Percentiles rank a stretch among this genome's conserved stretches.
These are phyloP conservation scores for Kregervanrija fluxuum DNA, from an alignment of 805 yeast genomes.

Conservation along the genomic window DNA sequence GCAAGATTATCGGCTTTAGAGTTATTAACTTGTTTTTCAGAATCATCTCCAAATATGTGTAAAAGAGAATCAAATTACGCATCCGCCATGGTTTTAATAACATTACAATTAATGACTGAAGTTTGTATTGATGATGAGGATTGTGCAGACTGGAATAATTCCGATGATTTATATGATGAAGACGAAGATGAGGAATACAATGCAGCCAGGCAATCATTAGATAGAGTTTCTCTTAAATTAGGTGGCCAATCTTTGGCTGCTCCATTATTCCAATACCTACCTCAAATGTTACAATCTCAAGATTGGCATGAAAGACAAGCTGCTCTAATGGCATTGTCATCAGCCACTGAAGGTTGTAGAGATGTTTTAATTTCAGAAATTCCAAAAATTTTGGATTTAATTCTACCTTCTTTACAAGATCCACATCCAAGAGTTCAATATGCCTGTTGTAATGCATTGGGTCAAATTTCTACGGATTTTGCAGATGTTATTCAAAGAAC, in stretches of 20 bases:
- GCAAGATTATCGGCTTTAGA: slow-evolving; percentile 87
- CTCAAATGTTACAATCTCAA: slow-evolving; percentile 67
- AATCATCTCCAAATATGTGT: slow-evolving; percentile 94
- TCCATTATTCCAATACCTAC: slow-evolving; percentile 80
- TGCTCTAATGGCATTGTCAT: slow-evolving; percentile 91
- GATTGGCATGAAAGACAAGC: slow-evolving; percentile 96
- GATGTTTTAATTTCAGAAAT: slow-evolving; percentile 81
- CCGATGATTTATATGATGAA: slow-evolving; percentile 68
- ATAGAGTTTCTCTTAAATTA: slow-evolving; percentile 76
- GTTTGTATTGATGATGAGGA: slow-evolving; percentile 80
- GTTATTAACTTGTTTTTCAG: slow-evolving; percentile 82
- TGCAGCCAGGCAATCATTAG: slow-evolving; percentile 92
- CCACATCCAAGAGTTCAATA: slow-evolving; percentile 92
- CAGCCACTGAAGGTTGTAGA: slow-evolving; percentile 96
- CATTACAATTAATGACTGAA: slow-evolving; percentile 84
- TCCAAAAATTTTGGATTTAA: slow-evolving; percentile 73
- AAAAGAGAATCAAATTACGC: slow-evolving; percentile 69
- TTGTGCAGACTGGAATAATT: slow-evolving; percentile 66
- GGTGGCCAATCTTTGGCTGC: slow-evolving; percentile 80
- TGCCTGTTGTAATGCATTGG: slow-evolving; percentile 94
- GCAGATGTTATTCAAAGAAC: slow-evolving; percentile 82
- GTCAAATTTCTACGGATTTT: slow-evolving; percentile 95
- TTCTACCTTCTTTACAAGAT: slow-evolving; percentile 78
- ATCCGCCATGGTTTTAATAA: slow-evolving; percentile 59
- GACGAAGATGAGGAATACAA: slow-evolving; percentile 77